Evolutionary conservation across 441 rosid species (phyloP).

Genomic region (Viola pubescens): DNA sequence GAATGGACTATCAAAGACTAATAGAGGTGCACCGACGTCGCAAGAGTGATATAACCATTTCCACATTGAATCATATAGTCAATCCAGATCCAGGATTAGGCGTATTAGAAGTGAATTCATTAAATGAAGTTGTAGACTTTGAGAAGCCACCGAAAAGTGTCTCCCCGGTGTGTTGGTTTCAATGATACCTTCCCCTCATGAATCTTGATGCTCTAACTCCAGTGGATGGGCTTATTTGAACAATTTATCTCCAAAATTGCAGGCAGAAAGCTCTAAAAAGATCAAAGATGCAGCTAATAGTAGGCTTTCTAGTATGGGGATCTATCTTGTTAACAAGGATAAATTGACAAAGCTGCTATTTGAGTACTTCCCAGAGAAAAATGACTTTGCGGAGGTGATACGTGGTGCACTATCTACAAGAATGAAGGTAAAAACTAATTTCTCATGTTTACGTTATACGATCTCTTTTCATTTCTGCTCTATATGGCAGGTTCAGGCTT

Average conservation of each 20-base stretch:
- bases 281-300: slow-evolving; percentile 14
- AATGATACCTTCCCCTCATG: not conserved
- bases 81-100: slow-evolving; percentile 48
- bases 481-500: slow-evolving; percentile 48
- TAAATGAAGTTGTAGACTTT: slow-evolving; percentile 37
- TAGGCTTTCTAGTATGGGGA: slow-evolving; percentile 50
- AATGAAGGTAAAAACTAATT: slow-evolving; percentile 43
- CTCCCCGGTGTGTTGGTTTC: slow-evolving; percentile 26
- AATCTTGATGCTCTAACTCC: not conserved
- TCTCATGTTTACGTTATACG: no score
- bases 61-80: slow-evolving; percentile 33
- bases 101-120: slow-evolving; percentile 37
- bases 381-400: slow-evolving; percentile 56
- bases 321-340: slow-evolving; percentile 52
- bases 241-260: slow-evolving; percentile 12
- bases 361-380: slow-evolving; percentile 42
- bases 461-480: slow-evolving; percentile 4
- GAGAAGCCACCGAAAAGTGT: slow-evolving; percentile 17
- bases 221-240: slow-evolving; percentile 1
- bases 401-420: slow-evolving; percentile 59
- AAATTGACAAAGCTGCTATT: slow-evolving; percentile 48
- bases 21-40: slow-evolving; percentile 45
- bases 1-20: slow-evolving; percentile 70
- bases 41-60: slow-evolving; percentile 53
- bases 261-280: slow-evolving; percentile 31